Percentiles rank a stretch among this genome's conserved stretches.
phyloP scores from a whole-genome alignment of 2,329 filamentous ascomycete species.

The Claviceps quebecensis region DNA sequence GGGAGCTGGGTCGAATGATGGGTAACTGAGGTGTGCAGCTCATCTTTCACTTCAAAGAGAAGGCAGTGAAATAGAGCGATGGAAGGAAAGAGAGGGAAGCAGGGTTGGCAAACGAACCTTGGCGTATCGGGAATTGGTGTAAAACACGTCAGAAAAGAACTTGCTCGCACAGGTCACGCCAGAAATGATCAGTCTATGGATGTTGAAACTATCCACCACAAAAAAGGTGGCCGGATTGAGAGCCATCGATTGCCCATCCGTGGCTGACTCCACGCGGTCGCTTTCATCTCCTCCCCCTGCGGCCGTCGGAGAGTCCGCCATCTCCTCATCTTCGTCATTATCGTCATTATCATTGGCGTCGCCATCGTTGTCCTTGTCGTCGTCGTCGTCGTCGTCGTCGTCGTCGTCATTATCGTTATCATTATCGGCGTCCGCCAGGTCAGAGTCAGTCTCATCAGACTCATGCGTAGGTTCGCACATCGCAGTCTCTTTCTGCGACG shows the following conservation, averaged over 20 bases:
- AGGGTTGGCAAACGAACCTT: slow-evolving; percentile 52
- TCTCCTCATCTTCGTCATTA: slow-evolving; percentile 25
- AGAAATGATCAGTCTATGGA: slow-evolving; percentile 89
- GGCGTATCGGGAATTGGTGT: slow-evolving; percentile 96
- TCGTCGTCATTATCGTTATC: slow-evolving; percentile 11
- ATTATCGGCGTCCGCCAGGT: slow-evolving; percentile 34
- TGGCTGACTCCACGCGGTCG: slow-evolving; percentile 9
- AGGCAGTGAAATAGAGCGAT: background rate
- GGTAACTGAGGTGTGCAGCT: too few relatives aligned
- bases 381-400: slow-evolving; percentile 28
- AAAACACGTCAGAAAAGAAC: slow-evolving; percentile 98
- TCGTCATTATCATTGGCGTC: slow-evolving; percentile 35
- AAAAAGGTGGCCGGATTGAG: slow-evolving; percentile 47
- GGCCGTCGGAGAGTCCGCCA: slow-evolving; percentile 17
- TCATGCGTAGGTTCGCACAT: slow-evolving; percentile 17
- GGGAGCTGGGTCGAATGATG: too few relatives aligned
- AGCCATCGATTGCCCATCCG: slow-evolving; percentile 12
- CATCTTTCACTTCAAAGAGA: too few relatives aligned
- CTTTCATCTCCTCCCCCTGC: slow-evolving; percentile 11
- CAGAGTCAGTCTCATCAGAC: slow-evolving; percentile 34
- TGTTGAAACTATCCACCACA: slow-evolving; percentile 98
- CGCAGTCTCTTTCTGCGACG: slow-evolving; percentile 14
- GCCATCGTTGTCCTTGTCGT: slow-evolving; percentile 34
- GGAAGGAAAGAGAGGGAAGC: background rate
- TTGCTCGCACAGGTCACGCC: slow-evolving; percentile 98